These are phyloP conservation scores for Claviceps citrina DNA, from an alignment of 2,329 filamentous ascomycete species.

Conservation along the genomic window DNA sequence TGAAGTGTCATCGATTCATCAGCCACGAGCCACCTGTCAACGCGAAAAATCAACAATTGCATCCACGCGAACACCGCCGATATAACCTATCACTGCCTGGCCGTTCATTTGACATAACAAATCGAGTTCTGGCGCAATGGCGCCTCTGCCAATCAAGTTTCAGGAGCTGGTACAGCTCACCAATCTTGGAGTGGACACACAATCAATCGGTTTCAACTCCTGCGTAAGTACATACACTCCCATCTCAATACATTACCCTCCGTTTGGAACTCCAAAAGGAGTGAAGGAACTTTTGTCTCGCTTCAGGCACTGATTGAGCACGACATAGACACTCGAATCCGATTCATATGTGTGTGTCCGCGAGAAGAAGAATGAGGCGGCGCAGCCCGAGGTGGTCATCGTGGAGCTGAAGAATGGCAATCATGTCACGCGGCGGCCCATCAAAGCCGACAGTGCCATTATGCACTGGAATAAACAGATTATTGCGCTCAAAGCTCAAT, in stretches of 20 bases:
- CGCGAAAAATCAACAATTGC: constrained; percentile 12
- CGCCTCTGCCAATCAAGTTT: constrained; percentile 79
- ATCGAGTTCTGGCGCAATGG: constrained; percentile 30
- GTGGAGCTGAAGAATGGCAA: constrained; percentile 95
- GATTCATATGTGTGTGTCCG: constrained; percentile 92
- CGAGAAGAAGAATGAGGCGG: constrained; percentile 74
- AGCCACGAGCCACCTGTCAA: constrained; percentile 8
- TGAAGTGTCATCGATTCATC: constrained; percentile 5
- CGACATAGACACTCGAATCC: constrained; percentile 78
- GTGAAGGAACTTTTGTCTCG: neutral
- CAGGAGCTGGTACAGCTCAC: constrained; percentile 67
- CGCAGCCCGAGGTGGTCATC: constrained; percentile 89
- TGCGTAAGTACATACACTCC: constrained; percentile 37
- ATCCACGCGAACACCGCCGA: neutral
- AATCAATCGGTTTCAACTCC: constrained; percentile 60
- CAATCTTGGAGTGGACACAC: constrained; percentile 30
- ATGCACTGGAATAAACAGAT: constrained; percentile 98
- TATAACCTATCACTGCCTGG: constrained; percentile 6
- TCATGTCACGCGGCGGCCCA: constrained; percentile 84
- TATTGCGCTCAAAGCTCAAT: constrained; percentile 90
- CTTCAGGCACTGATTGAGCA: neutral
- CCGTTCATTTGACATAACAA: constrained; percentile 12
- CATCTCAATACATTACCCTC: neutral
- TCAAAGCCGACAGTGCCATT: constrained; percentile 98
- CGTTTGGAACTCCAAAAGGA: too few relatives aligned